Base-by-base conservation (phyloP, 345 rosid species). In the Populus pruinosa region DNA sequence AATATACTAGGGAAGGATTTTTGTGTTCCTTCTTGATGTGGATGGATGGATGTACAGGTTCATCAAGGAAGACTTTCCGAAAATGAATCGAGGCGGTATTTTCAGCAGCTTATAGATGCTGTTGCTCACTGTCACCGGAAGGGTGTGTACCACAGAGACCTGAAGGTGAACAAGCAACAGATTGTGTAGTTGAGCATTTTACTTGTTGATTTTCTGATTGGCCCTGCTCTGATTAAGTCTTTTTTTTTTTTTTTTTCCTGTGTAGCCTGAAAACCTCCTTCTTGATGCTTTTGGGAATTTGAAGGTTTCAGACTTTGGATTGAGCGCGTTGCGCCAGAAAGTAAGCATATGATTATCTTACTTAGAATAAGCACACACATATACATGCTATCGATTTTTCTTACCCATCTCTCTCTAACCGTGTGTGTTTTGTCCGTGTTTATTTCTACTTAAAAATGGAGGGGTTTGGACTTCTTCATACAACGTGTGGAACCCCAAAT, bases 401-500 rank as follows among this genome's bases (percentile, higher is more conserved):
- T 14, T 50, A 1, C 33, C 8, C 59, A 73, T 61, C 53, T 13
- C 13, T 47, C 14, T 31, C 14, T 55, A 4, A n/a, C 62, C 27
- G 12, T 29, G 50, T 62, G 16, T 44, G 2, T 27, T 56, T 56
- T 56, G 63, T 56, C 29, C 1, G 6, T 59, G 29, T n/a, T 59
- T 59, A 25, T 59, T 82, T 78, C 44, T 73, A 18, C 63, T 36
- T 55, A 62, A 80, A 61, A 80, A 61, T 50, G 59, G 77, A 90
- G 92, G 91, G 89, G 64, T 89, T 80, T 78, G 87, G 81, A 71
- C 93, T 95, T 80, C 89, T 93, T 71, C 94, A 86, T 69, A 95
- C 99, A 13, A 88, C 98, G 31, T 96, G 99, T 84, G 99, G 99
- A 85, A 96, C 98, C 73, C 98, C 98, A 29, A 90, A 91, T 88